These are phyloP conservation scores for Kernera saxatilis DNA, from an alignment of 345 rosid genomes.

Conservation along the genomic window DNA sequence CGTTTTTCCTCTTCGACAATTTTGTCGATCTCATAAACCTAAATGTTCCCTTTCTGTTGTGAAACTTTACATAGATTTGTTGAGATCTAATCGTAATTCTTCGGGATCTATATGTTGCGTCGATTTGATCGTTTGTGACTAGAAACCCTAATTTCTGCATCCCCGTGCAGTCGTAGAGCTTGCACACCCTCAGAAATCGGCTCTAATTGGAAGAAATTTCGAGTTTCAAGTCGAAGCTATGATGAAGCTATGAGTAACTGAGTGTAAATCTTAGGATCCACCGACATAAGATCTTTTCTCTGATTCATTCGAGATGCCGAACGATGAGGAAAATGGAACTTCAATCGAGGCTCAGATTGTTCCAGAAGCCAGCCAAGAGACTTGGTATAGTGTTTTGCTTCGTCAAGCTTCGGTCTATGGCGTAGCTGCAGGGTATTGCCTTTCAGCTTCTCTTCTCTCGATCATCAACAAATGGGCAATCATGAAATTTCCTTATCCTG, in stretches of 20 bases:
- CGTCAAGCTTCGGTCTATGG: constrained; percentile 69
- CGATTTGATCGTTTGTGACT: neutral
- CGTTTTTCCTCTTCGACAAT: neutral
- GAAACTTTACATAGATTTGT: neutral
- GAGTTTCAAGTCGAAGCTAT: neutral
- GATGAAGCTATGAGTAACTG: neutral
- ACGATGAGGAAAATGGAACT: constrained; percentile 44
- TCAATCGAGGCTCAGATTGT: constrained; percentile 23
- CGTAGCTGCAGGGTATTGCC: constrained; percentile 81
- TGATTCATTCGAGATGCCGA: constrained; percentile 33
- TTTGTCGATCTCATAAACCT: neutral
- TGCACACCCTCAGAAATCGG: neutral
- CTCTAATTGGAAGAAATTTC: neutral
- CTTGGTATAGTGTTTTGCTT: constrained; percentile 45
- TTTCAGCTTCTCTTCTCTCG: constrained; percentile 91
- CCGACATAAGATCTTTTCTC: neutral
- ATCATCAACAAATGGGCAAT: constrained; percentile 98
- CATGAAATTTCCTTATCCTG: constrained; percentile 95
- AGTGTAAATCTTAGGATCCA: neutral
- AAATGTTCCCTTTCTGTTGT: neutral
- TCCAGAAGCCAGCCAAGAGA: constrained; percentile 15
- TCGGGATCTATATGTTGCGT: neutral
- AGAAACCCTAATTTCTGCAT: constrained; percentile 4
- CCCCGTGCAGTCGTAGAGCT: neutral
- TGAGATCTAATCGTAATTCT: neutral